A percentile compares a stretch with the other conserved stretches of the same genome.
Conservation (phyloP, 805 yeast genomes). For the Teunomyces cretensis region DNA sequence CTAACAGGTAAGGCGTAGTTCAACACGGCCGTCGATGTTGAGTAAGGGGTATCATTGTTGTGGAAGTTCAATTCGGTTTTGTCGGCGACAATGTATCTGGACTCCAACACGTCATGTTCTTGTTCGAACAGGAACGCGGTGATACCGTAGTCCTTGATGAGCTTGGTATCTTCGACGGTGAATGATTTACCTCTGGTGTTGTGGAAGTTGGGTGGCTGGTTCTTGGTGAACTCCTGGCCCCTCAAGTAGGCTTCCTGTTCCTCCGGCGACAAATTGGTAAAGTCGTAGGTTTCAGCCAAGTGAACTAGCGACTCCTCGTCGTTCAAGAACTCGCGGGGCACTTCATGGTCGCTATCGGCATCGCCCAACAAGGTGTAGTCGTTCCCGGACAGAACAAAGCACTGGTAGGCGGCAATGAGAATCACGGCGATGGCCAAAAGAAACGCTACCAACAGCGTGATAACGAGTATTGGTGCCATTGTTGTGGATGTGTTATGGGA, state of each 20-base stretch:
- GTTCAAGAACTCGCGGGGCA: constrained; percentile 39
- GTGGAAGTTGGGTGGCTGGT: constrained; percentile 31
- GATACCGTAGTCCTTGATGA: constrained; percentile 32
- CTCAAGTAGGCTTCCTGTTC: constrained; percentile 36
- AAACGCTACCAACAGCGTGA: background rate
- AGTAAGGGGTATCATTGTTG: constrained; percentile 39
- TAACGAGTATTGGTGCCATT: background rate
- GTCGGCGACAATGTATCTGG: constrained; percentile 40
- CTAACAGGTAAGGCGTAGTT: constrained; percentile 40
- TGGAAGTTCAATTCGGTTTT: constrained; percentile 36
- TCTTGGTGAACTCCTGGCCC: constrained; percentile 34
- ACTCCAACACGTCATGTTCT: constrained; percentile 28
- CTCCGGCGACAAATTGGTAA: constrained; percentile 37
- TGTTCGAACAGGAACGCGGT: constrained; percentile 42
- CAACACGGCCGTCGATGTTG: constrained; percentile 39
- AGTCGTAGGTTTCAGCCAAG: constrained; percentile 38
- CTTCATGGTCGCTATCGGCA: constrained; percentile 10
- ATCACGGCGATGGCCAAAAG: background rate
- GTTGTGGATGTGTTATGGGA: background rate
- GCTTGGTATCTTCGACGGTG: constrained; percentile 18
- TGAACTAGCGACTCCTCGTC: constrained; percentile 38
- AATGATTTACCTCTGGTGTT: constrained; percentile 33
- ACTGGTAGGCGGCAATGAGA: background rate
- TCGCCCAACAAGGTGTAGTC: constrained; percentile 5
- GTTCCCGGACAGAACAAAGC: background rate